Conservation (phyloP, 2,329 filamentous ascomycete genomes). For the Colletotrichum musicola region DNA sequence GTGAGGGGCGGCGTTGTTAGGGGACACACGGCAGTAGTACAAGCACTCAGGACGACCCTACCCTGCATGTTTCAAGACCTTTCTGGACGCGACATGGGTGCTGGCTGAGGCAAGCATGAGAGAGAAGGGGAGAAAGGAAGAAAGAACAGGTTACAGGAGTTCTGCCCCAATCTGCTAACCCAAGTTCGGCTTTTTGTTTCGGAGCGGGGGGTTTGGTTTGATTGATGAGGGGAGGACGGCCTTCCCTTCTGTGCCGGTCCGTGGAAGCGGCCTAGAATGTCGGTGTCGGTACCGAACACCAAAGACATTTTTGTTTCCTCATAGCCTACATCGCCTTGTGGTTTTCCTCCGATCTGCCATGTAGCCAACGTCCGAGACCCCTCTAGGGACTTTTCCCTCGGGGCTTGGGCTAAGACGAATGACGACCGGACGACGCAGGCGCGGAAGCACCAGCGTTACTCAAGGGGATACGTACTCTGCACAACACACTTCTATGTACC, state of each 20-base stretch:
- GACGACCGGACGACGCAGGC: slow-evolving; percentile 16
- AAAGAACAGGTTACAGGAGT: background rate
- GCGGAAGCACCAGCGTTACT: background rate
- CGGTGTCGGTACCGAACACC: background rate
- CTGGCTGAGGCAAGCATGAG: background rate
- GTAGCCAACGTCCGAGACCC: slow-evolving; percentile 26
- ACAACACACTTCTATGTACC: no score
- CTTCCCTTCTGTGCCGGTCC: slow-evolving; percentile 24
- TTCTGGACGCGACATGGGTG: slow-evolving; percentile 23
- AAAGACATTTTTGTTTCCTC: slow-evolving; percentile 9
- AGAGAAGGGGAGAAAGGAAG: slow-evolving; percentile 1
- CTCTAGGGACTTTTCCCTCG: background rate
- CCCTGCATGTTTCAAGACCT: slow-evolving; percentile 34
- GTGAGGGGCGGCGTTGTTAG: slow-evolving; percentile 1
- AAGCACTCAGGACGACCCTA: background rate
- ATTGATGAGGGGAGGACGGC: slow-evolving; percentile 20
- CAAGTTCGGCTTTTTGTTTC: slow-evolving; percentile 26
- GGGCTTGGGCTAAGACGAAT: slow-evolving; percentile 27
- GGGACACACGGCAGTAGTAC: slow-evolving; percentile 12
- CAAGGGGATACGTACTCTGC: no score
- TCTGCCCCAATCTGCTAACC: background rate
- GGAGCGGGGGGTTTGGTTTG: slow-evolving; percentile 19
- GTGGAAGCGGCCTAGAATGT: slow-evolving; percentile 22
- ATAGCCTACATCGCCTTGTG: background rate
- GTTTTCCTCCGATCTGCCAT: background rate